Evolutionary conservation across 352 stramenopile species (phyloP).

Genomic region (Pythium phragmitis): DNA sequence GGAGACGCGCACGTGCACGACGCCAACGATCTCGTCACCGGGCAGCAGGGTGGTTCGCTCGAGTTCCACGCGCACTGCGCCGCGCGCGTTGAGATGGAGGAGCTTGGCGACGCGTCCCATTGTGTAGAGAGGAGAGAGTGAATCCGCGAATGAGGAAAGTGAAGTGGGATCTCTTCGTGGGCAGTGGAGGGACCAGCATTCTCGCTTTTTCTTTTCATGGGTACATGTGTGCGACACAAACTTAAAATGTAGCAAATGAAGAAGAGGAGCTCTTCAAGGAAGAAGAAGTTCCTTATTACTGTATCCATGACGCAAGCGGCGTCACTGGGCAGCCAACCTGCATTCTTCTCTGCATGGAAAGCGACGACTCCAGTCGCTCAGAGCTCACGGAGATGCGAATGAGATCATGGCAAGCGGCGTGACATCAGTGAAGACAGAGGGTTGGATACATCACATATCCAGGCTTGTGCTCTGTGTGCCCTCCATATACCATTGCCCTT

Average conservation of each 20-base stretch:
- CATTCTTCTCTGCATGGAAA: background rate
- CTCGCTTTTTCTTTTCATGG: background rate
- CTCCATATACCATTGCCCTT: no score
- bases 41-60: slow-evolving; percentile 1
- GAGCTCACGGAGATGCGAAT: no score
- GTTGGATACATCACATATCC: no score
- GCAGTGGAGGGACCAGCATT: background rate
- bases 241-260: background rate
- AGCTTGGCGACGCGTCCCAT: slow-evolving; percentile 1
- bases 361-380: background rate
- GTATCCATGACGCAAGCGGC: no score
- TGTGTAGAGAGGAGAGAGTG: background rate
- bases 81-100: background rate
- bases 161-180: background rate
- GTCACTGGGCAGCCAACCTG: no score
- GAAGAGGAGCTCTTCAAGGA: background rate
- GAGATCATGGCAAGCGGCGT: no score
- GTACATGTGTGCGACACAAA: background rate
- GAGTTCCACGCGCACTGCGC: slow-evolving; percentile 4
- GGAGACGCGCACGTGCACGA: background rate
- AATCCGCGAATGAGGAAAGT: background rate
- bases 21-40: background rate
- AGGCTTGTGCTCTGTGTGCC: no score
- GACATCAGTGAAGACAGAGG: no score
- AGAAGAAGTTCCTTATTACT: no score